These are phyloP conservation scores for Naganishia albida DNA, from an alignment of 1,284 basidiomycete genomes.

Conservation along the genomic window DNA sequence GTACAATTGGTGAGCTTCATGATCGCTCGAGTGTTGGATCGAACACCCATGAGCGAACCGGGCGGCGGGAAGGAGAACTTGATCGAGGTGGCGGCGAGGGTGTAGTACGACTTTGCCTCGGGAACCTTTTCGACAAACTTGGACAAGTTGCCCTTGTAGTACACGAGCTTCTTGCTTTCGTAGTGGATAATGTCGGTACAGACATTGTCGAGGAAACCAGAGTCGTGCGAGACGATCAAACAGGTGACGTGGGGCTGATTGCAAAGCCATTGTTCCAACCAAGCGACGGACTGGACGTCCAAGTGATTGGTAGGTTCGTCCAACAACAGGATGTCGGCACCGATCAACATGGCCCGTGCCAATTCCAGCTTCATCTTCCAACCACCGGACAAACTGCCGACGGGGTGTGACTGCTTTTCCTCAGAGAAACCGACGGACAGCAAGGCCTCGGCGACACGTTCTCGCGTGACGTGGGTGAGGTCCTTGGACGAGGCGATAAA, in stretches of 20 bases:
- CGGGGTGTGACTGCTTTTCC: constrained; percentile 76
- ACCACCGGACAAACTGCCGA: constrained; percentile 90
- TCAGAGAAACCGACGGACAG: constrained; percentile 89
- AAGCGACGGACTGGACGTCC: constrained; percentile 81
- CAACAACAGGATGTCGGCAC: constrained; percentile 88
- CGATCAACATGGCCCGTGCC: constrained; percentile 92
- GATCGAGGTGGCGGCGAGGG: constrained; percentile 88
- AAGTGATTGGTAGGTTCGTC: constrained; percentile 94
- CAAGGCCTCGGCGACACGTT: constrained; percentile 75
- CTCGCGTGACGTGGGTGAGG: constrained; percentile 62
- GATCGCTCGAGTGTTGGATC: constrained; percentile 94
- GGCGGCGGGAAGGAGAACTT: constrained; percentile 96
- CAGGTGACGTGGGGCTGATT: constrained; percentile 82
- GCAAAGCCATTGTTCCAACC: constrained; percentile 89
- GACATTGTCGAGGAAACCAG: constrained; percentile 93
- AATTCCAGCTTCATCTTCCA: constrained; percentile 98
- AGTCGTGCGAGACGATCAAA: constrained; percentile 96
- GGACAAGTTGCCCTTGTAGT: constrained; percentile 93
- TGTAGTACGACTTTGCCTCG: constrained; percentile 96
- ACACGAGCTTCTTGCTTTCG: constrained; percentile 93
- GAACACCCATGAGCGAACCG: constrained; percentile 94
- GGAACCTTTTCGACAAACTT: constrained; percentile 89
- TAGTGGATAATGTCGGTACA: constrained; percentile 98
- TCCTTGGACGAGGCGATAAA: constrained; percentile 70
- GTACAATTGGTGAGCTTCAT: constrained; percentile 90